Conservation (phyloP, 2,329 filamentous ascomycete genomes). For the Ilyonectria sp. region DNA sequence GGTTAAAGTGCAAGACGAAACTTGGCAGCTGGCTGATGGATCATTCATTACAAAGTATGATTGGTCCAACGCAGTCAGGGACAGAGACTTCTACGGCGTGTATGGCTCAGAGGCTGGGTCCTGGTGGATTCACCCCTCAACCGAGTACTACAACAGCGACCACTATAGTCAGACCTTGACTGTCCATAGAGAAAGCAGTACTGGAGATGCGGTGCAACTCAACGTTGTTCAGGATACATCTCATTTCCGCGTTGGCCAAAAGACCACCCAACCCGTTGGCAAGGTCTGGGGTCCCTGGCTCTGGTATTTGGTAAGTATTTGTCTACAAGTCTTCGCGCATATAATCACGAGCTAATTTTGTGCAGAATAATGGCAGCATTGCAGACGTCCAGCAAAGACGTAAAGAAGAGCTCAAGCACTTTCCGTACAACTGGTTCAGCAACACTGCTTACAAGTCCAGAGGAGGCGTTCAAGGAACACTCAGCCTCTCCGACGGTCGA, state of each 20-base stretch:
- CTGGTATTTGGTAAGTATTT: conserved; percentile 28
- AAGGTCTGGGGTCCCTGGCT: conserved; percentile 34
- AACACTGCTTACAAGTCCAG: conserved; percentile 21
- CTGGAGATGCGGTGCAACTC: conserved; percentile 28
- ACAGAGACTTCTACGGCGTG: conserved; percentile 32
- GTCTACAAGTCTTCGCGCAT: neutral
- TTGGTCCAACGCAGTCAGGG: conserved; percentile 33
- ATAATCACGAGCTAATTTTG: neutral
- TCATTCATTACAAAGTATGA: conserved; percentile 33
- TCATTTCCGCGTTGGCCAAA: conserved; percentile 27
- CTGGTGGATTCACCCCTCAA: conserved; percentile 32
- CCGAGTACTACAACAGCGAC: conserved; percentile 33
- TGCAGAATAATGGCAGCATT: conserved; percentile 27
- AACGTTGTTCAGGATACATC: conserved; percentile 35
- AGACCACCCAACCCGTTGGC: conserved; percentile 22
- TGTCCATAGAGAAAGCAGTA: conserved; percentile 32
- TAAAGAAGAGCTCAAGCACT: conserved; percentile 24
- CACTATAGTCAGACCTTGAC: conserved; percentile 32
- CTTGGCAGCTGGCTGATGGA: conserved; percentile 26
- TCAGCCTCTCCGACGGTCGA: conserved; percentile 31
- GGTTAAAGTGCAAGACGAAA: conserved; percentile 30
- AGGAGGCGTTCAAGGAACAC: conserved; percentile 28
- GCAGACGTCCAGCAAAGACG: conserved; percentile 16
- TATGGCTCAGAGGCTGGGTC: conserved; percentile 33
- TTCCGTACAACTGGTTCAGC: conserved; percentile 31